Evolutionary conservation across 2,329 filamentous ascomycete species (phyloP).

Genomic region (Aaosphaeria arxii): DNA sequence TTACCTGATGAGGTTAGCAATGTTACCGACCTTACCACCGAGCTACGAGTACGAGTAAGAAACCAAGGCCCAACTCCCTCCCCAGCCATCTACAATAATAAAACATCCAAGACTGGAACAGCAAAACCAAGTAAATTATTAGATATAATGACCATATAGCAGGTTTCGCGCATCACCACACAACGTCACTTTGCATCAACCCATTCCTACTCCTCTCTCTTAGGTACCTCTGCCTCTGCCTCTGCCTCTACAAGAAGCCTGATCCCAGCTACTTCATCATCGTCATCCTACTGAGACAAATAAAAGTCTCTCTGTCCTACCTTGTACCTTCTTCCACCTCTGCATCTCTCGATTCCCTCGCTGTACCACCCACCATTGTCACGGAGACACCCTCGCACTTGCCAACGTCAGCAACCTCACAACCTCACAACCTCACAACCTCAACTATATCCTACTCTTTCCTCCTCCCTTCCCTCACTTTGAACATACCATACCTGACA

Average conservation of each 20-base stretch:
- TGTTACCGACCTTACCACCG: too few species aligned
- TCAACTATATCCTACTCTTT: neutral
- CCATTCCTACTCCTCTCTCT: too few species aligned
- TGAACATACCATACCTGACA: neutral
- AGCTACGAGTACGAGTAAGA: too few species aligned
- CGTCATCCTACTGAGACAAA: neutral
- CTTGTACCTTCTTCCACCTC: neutral
- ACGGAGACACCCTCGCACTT: neutral
- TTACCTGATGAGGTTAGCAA: too few species aligned
- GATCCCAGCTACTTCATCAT: neutral
- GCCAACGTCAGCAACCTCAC: neutral
- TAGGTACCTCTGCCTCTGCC: too few species aligned
- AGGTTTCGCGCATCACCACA: neutral
- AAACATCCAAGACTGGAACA: too few species aligned
- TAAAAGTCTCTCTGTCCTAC: neutral
- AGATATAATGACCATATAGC: neutral
- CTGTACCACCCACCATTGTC: neutral
- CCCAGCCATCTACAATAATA: neutral
- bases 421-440: neutral
- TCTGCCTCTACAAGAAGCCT: neutral
- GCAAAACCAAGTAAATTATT: too few species aligned
- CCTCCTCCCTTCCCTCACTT: neutral
- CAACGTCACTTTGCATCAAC: neutral
- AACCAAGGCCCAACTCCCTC: neutral
- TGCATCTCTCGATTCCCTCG: neutral